A percentile compares a stretch with the other conserved stretches of the same genome.
phyloP scores from a whole-genome alignment of 495 filamentous ascomycete species.

The Podospora tetraspora region DNA sequence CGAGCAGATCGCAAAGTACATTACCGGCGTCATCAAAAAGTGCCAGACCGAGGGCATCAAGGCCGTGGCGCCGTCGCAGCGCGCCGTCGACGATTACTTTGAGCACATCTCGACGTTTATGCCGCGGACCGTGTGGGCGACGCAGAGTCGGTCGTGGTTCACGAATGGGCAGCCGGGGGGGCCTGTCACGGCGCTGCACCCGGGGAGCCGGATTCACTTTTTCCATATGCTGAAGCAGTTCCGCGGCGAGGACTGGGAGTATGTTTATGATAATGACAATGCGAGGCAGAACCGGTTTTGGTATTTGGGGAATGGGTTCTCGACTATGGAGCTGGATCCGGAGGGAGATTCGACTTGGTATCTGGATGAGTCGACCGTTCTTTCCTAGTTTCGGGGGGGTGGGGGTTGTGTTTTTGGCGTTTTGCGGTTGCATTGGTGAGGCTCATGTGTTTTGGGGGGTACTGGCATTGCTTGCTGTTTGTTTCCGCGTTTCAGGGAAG shows the following conservation, averaged over 20 bases:
- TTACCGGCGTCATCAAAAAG: constrained; percentile 40
- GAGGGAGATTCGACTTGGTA: constrained; percentile 41
- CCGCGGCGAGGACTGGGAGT: constrained; percentile 49
- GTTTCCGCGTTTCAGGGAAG: neutral
- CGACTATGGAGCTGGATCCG: constrained; percentile 36
- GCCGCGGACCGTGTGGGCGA: constrained; percentile 44
- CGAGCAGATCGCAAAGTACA: constrained; percentile 46
- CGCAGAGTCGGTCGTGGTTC: constrained; percentile 45
- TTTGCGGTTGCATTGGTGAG: neutral
- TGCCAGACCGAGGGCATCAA: constrained; percentile 43
- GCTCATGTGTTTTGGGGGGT: neutral
- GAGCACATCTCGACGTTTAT: constrained; percentile 44
- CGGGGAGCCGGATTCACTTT: constrained; percentile 48
- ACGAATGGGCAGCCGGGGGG: constrained; percentile 41
- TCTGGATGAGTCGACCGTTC: constrained; percentile 26
- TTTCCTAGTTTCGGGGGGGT: neutral
- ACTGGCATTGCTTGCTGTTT: neutral
- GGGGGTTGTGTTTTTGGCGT: neutral
- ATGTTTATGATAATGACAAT: constrained; percentile 36
- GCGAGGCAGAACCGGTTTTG: constrained; percentile 35
- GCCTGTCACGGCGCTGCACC: constrained; percentile 45
- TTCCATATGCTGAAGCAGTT: constrained; percentile 47
- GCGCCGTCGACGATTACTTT: constrained; percentile 42
- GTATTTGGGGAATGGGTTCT: constrained; percentile 49
- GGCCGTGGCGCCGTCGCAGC: constrained; percentile 33